phyloP scores from a whole-genome alignment of 768 basidiomycete species.

The Suillus cothurnatus region DNA sequence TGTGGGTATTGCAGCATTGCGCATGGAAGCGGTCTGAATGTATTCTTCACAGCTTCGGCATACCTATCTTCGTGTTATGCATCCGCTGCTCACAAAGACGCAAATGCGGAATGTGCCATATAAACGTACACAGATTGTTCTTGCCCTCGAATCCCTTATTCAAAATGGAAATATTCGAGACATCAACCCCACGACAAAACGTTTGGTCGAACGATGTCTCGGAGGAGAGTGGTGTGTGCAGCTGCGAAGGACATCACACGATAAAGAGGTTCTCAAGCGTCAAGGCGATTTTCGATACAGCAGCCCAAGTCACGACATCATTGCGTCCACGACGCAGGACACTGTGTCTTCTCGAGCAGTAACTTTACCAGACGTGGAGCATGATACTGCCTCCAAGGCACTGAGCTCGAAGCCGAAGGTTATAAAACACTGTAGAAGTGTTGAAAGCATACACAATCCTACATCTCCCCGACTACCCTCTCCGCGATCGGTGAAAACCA shows the following conservation, averaged over 20 bases:
- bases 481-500: constrained; percentile 37
- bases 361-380: constrained; percentile 18
- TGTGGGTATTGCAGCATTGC: constrained; percentile 47
- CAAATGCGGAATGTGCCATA: constrained; percentile 85
- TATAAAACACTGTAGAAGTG: constrained; percentile 67
- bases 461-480: constrained; percentile 28
- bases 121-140: constrained; percentile 89
- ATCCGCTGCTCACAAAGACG: constrained; percentile 93
- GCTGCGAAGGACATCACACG: constrained; percentile 45
- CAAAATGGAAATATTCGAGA: constrained; percentile 78
- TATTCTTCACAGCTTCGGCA: constrained; percentile 67
- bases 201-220: constrained; percentile 91
- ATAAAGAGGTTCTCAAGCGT: constrained; percentile 28
- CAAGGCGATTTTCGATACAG: constrained; percentile 34
- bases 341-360: constrained; percentile 20
- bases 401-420: constrained; percentile 41
- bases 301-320: constrained; percentile 48
- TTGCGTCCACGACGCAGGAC: constrained; percentile 41
- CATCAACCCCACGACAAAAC: constrained; percentile 82
- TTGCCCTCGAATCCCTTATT: constrained; percentile 76
- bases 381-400: constrained; percentile 20
- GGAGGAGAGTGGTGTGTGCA: constrained; percentile 85
- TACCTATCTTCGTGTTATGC: constrained; percentile 94
- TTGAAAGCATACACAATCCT: constrained; percentile 51
- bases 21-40: not conserved